These are phyloP conservation scores for Colletotrichum gloeosporioides DNA, from an alignment of 2,329 filamentous ascomycete genomes.

Conservation along the genomic window DNA sequence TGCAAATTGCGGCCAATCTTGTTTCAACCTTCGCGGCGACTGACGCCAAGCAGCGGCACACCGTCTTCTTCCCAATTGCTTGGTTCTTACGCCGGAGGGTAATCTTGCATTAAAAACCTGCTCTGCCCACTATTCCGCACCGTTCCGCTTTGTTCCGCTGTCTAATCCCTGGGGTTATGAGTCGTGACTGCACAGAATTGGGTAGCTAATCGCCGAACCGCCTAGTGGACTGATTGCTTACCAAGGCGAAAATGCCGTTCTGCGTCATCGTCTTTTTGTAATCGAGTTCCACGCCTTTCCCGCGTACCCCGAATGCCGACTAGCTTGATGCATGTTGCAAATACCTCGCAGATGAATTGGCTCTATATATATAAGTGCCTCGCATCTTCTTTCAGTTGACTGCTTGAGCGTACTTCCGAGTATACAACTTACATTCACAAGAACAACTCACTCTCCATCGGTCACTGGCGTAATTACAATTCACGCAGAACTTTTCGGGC, in stretches of 20 bases:
- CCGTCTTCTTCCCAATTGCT: not conserved
- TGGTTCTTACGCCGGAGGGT: not conserved
- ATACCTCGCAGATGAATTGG: not conserved
- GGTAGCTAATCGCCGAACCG: not conserved
- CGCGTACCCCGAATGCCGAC: not conserved
- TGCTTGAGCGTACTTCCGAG: not conserved
- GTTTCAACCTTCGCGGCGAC: not conserved
- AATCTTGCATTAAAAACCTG: not conserved
- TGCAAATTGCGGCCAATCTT: not conserved
- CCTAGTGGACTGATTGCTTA: not conserved
- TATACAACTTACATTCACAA: not conserved
- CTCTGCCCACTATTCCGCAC: not conserved
- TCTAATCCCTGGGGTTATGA: not conserved
- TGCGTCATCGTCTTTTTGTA: not conserved
- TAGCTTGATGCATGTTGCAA: not conserved
- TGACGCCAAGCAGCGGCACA: not conserved
- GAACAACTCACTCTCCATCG: not conserved
- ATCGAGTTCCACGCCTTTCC: not conserved
- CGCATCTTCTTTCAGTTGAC: not conserved
- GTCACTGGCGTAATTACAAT: not conserved
- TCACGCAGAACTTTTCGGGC: not conserved
- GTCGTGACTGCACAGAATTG: not conserved
- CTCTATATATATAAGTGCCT: not conserved
- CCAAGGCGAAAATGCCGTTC: not conserved
- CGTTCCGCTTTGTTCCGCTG: not conserved